Evolutionary conservation across 257 asterid genomes (phyloP), one percentile per base, ranked within the genome.

Genomic region (Nemophila menziesii): DNA sequence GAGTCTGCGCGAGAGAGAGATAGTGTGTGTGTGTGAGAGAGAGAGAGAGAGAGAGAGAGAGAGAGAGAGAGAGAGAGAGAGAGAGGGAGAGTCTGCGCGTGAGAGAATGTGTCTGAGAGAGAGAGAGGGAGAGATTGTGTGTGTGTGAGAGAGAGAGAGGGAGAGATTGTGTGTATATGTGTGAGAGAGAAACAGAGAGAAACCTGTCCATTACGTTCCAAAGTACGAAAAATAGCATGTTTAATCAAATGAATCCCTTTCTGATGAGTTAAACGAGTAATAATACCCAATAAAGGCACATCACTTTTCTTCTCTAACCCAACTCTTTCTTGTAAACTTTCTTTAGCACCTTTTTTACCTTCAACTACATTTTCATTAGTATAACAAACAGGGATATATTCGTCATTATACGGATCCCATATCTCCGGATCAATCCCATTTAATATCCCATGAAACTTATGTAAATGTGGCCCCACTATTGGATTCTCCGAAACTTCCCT

Each of bases 361-460:
- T 90, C 93, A 44, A 77, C 75, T 20, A 79, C 96, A 56, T 90
- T 85, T 66, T 90, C 96, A 33, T 89, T 74, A 52, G 96, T 77
- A 63, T 79, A 90, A 19, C 96, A 74, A 61, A 85, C 99, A 36
- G 96, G 99, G 51, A 90, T 56, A 65, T 77, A 79, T 52, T 75
- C 77, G 66, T 90, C 96, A 44, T 85, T 85, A 37, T 62, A 90
- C 14, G 99, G 99, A 51, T 90, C 99, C 99, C 99, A 90, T 20
- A 90, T 85, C 61, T 90, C 99, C 11, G 92, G 93, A 62, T 90
- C 96, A 58, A 90, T 90, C 60, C 99, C 99, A 66, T 90, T 90
- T 33, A 85, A 67, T 57, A 90, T 82, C 40, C 99, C 99, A 48
- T 82, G 99, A 48, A 90, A 90, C 77, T 90, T 90, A 79, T 56